Conservation (phyloP, 176 grass and related monocot genomes). For the Thinopyrum elongatum region DNA sequence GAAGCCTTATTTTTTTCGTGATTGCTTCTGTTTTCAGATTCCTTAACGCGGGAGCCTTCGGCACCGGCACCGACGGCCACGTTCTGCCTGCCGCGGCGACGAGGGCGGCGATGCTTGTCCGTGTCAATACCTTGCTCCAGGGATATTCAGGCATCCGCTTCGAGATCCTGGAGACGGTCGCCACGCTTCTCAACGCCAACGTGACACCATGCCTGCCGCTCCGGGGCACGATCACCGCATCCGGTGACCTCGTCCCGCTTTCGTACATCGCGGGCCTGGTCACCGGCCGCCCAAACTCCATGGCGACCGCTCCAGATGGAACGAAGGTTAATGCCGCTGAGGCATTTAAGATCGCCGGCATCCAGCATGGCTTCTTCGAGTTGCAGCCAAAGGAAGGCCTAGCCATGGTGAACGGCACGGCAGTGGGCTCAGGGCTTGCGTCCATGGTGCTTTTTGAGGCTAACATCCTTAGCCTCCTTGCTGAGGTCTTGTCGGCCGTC, state of each 20-base stretch:
- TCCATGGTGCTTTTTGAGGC: constrained; percentile 71
- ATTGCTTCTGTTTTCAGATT: neutral
- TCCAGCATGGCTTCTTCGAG: constrained; percentile 57
- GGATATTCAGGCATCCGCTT: constrained; percentile 87
- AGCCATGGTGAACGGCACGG: constrained; percentile 84
- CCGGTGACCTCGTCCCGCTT: constrained; percentile 75
- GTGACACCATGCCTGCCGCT: constrained; percentile 84
- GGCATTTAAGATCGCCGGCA: constrained; percentile 58
- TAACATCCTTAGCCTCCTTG: constrained; percentile 53
- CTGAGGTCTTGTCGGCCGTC: constrained; percentile 63
- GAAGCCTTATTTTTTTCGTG: neutral
- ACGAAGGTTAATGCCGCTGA: constrained; percentile 39
- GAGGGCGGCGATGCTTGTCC: constrained; percentile 76
- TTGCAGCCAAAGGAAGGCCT: constrained; percentile 91
- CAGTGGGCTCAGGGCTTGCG: constrained; percentile 75
- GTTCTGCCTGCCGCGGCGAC: constrained; percentile 45
- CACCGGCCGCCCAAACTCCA: constrained; percentile 61
- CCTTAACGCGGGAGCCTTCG: constrained; percentile 50
- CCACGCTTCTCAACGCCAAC: constrained; percentile 64
- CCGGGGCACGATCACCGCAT: constrained; percentile 78
- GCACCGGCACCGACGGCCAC: constrained; percentile 50
- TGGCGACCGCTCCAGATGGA: constrained; percentile 28
- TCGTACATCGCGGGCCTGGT: constrained; percentile 78
- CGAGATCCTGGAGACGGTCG: constrained; percentile 77
- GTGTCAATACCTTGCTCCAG: constrained; percentile 83